phyloP scores from a whole-genome alignment of 768 basidiomycete genomes.

The Lentinula edodes region DNA sequence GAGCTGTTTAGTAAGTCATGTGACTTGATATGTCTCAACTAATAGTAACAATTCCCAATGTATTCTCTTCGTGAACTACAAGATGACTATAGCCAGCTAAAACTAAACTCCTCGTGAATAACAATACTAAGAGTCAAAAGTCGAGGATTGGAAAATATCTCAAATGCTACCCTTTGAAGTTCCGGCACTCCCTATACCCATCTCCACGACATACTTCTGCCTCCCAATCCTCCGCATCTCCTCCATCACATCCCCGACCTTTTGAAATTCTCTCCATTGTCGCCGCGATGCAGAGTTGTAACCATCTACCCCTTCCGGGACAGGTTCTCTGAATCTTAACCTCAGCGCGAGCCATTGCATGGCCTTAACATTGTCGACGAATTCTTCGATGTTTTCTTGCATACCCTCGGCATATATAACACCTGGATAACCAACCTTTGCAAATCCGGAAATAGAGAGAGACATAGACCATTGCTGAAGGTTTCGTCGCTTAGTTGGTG shows the following conservation, averaged over 20 bases:
- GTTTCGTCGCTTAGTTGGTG: constrained; percentile 56
- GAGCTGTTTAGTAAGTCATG: background rate
- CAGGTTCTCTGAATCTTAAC: constrained; percentile 52
- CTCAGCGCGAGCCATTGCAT: constrained; percentile 79
- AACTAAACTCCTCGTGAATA: no score
- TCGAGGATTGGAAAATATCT: no score
- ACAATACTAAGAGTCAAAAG: no score
- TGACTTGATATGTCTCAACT: background rate
- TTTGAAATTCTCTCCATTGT: constrained; percentile 62
- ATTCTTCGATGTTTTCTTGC: constrained; percentile 50
- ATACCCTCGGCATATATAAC: constrained; percentile 67
- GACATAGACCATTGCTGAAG: constrained; percentile 51
- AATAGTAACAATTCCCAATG: no score
- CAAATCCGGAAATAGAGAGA: constrained; percentile 56
- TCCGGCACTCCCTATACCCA: constrained; percentile 54
- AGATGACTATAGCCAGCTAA: no score
- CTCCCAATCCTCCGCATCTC: constrained; percentile 57
- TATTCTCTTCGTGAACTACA: no score
- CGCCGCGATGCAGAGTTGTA: constrained; percentile 6
- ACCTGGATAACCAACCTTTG: constrained; percentile 73
- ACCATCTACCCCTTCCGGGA: constrained; percentile 13
- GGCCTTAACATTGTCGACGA: constrained; percentile 58
- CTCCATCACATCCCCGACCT: constrained; percentile 63
- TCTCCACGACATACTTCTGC: constrained; percentile 50
- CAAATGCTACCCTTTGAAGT: background rate